phyloP scores from a whole-genome alignment of 257 asterid genomes.

The Penstemon eatonii region DNA sequence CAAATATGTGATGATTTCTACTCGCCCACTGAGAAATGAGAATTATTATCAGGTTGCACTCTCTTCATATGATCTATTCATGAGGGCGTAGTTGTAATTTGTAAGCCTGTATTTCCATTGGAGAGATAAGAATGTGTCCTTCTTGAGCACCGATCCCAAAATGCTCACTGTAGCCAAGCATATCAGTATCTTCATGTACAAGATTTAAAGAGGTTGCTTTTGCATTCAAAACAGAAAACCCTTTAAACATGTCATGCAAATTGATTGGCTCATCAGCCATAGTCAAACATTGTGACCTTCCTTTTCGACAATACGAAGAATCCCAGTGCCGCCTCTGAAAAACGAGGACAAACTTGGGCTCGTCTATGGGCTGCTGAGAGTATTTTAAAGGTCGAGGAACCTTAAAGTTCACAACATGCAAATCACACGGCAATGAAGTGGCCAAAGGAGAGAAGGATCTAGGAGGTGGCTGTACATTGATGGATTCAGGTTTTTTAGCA shows the following conservation, averaged over 20 bases:
- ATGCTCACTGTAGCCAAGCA: slow-evolving; percentile 76
- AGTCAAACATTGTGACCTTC: slow-evolving; percentile 66
- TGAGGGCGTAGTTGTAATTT: slow-evolving; percentile 65
- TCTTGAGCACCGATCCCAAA: slow-evolving; percentile 76
- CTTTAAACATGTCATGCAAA: slow-evolving; percentile 76
- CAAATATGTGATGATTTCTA: neutral
- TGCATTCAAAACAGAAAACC: slow-evolving; percentile 55
- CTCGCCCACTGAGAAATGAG: slow-evolving; percentile 17
- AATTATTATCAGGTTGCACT: slow-evolving; percentile 9
- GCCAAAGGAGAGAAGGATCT: slow-evolving; percentile 80
- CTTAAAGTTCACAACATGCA: slow-evolving; percentile 85
- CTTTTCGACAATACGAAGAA: slow-evolving; percentile 68
- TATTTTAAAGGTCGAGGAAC: slow-evolving; percentile 78
- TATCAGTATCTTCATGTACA: slow-evolving; percentile 69
- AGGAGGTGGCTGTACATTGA: slow-evolving; percentile 94
- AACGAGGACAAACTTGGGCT: slow-evolving; percentile 58
- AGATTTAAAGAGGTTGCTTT: slow-evolving; percentile 80
- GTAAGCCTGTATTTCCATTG: slow-evolving; percentile 97
- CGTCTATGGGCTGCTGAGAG: slow-evolving; percentile 61
- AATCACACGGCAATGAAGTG: slow-evolving; percentile 82
- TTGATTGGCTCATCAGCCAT: slow-evolving; percentile 68
- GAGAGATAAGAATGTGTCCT: slow-evolving; percentile 79
- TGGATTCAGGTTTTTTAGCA: slow-evolving; percentile 77
- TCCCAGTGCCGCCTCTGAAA: slow-evolving; percentile 79
- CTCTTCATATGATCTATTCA: slow-evolving; percentile 23